Base-by-base conservation (phyloP, 306 rosid genomes). In the Vigna hirtella region DNA sequence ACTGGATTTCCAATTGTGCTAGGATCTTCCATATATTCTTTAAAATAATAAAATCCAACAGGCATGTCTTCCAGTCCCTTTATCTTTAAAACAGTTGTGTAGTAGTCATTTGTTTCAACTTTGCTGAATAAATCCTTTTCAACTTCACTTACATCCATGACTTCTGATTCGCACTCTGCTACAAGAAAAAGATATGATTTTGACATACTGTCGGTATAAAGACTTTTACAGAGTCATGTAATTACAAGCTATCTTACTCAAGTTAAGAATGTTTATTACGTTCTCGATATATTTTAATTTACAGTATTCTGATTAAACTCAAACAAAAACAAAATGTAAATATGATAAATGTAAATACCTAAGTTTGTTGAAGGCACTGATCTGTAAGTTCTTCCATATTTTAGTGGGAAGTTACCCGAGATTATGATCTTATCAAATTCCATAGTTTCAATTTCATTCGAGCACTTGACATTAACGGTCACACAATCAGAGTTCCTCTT, bases 31-130 rank as follows among this genome's bases (percentile, higher is more conserved):
- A 92, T 94, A 68, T 89, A 85, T 78, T 88, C 90, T 76, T 57
- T 87, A 32, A 92, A 89, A 82, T 94, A 94, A 80, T 86, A 94
- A 81, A 94, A 94, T 34, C 97, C 98, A 34, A 90, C 73, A 0
- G 97, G 96, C 81, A 94, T 64, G 55, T 92, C 79, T 18, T 88
- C 89, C 18, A 94, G 62, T 72, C 98, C 94, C 78, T 89, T 83
- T 45, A 92, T 83, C 93, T 89, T 89, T 53, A 94, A 78, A 77
- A 81, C 97, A 47, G 94, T 94, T 71, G 98, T 94, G 94, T 94
- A 94, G 85, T 90, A 92, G 79, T 94, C 98, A 76, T 87, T 87
- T 58, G 91, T 92, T 87, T 88, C 87, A 26, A 92, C 97, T 88
- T 94, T 92, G 80, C 93, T 82, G 87, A 94, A 92, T 75, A 92